Base-by-base conservation (phyloP, 371 early-diverging fungal genomes). In the Lichtheimia ornata region DNA sequence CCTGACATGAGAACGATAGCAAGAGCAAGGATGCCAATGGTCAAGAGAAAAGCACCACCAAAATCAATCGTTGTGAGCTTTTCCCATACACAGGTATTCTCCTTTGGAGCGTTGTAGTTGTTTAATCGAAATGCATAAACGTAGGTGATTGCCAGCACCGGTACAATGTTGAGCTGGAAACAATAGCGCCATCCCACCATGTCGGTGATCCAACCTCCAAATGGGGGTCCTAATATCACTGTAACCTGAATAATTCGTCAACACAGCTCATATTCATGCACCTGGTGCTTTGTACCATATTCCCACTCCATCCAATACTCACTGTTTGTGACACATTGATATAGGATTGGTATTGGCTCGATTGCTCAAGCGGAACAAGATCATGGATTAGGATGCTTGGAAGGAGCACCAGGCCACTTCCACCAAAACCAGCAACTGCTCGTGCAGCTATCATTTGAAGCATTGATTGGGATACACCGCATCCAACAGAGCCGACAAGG, bases 381-480 rank as follows among this genome's bases (percentile, higher is more conserved):
- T 76, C 80, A 44, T 54, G 50, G 17, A 58, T 42, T 0, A 58
- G 50, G 7, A 44, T 49, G 2, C n/a, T 22, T 28, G 44, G 45
- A 22, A 54, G 42, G 68, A 66, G 66, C 28, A 66, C 72, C 51
- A 73, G 54, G 22, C 79, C 76, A 43, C 91, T 91, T 9, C 92
- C 94, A 40, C 97, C 95, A 42, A 90, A 65, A 17, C 93, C 93
- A 6, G 90, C 84, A 42, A 91, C 59, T 2, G 88, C 90, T 47
- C 94, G 82, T 6, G 85, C 88, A 15, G 83, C 67, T 24, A 94
- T 92, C 28, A 96, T 74, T 70, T 69, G 58, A 78, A 82, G 74
- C 87, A 72, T 22, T 67, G 73, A 18, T 54, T 72, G 0, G 84
- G 79, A 55, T 79, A 35, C 11, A 35, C 35, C 75, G 47, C 87